Percentiles rank a stretch among this genome's conserved stretches.
Evolutionary conservation across 257 asterid genomes (phyloP).

Genomic region (Leptodermis oblonga): DNA sequence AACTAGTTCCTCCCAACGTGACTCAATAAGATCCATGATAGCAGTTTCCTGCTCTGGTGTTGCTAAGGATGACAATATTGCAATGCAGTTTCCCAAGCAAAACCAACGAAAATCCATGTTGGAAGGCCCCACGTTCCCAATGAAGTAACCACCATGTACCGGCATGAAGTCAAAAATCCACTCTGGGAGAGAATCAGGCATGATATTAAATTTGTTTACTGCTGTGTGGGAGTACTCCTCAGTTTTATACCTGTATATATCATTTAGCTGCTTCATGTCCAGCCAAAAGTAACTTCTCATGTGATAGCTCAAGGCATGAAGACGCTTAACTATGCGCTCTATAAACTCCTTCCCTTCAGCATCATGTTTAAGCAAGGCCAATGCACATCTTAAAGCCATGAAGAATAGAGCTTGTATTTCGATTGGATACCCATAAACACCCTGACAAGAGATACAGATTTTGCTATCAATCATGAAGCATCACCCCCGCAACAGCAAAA

Average conservation of each 20-base stretch:
- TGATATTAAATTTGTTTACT: constrained; percentile 62
- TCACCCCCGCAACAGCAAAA: background rate
- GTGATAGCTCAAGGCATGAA: constrained; percentile 65
- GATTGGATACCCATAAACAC: constrained; percentile 70
- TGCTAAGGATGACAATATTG: constrained; percentile 57
- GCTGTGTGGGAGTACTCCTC: constrained; percentile 80
- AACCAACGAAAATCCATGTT: constrained; percentile 77
- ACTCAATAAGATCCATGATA: constrained; percentile 64
- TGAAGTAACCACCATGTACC: constrained; percentile 53
- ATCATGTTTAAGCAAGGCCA: constrained; percentile 55
- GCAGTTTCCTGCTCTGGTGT: constrained; percentile 58
- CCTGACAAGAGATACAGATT: constrained; percentile 31
- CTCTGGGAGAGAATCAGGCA: constrained; percentile 74
- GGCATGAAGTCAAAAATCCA: constrained; percentile 79
- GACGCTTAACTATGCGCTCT: constrained; percentile 54
- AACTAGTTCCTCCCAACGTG: constrained; percentile 65
- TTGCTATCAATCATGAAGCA: background rate
- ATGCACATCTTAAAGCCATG: constrained; percentile 70
- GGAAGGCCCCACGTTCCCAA: constrained; percentile 68
- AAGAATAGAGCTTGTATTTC: constrained; percentile 67
- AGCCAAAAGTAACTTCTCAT: constrained; percentile 75
- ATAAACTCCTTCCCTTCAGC: constrained; percentile 54
- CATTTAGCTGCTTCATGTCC: constrained; percentile 62
- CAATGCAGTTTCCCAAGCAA: constrained; percentile 65
- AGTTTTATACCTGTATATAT: constrained; percentile 59